Conservation (phyloP, 129 eudicot genomes). For the Helianthus tuberosus region DNA sequence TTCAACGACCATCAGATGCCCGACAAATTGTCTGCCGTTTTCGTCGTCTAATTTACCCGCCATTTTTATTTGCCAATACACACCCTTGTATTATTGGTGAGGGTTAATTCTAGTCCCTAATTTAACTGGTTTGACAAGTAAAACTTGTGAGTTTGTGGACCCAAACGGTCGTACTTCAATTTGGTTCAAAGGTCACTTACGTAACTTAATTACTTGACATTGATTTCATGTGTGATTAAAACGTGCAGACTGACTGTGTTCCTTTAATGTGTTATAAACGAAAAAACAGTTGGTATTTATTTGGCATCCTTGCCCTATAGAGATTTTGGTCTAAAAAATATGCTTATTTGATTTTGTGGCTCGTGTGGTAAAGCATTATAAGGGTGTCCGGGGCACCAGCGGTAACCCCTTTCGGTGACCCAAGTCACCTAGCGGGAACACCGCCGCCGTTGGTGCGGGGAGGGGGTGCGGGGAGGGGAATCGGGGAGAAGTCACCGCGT, state of each 20-base stretch:
- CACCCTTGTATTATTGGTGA: constrained; percentile 12
- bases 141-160: constrained; percentile 31
- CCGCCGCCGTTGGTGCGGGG: too few relatives aligned
- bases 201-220: constrained; percentile 21
- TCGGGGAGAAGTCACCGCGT: too few relatives aligned
- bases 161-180: constrained; percentile 12
- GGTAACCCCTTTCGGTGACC: too few relatives aligned
- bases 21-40: constrained; percentile 34
- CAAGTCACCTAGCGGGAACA: too few relatives aligned
- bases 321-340: neutral
- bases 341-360: too few relatives aligned
- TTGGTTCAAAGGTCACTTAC: constrained; percentile 21
- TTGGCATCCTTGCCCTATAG: neutral
- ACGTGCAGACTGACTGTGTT: constrained; percentile 1
- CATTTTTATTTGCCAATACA: neutral
- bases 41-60: constrained; percentile 34
- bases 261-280: neutral
- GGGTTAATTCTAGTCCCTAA: constrained; percentile 2
- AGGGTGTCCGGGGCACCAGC: too few relatives aligned
- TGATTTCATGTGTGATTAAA: constrained; percentile 4
- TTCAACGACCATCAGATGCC: constrained; percentile 32
- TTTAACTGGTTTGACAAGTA: constrained; percentile 7
- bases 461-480: too few relatives aligned
- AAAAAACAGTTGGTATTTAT: neutral
- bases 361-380: neutral